These are phyloP conservation scores for Hanseniaspora pseudoguilliermondii DNA, from an alignment of 805 yeast genomes.

Conservation along the genomic window DNA sequence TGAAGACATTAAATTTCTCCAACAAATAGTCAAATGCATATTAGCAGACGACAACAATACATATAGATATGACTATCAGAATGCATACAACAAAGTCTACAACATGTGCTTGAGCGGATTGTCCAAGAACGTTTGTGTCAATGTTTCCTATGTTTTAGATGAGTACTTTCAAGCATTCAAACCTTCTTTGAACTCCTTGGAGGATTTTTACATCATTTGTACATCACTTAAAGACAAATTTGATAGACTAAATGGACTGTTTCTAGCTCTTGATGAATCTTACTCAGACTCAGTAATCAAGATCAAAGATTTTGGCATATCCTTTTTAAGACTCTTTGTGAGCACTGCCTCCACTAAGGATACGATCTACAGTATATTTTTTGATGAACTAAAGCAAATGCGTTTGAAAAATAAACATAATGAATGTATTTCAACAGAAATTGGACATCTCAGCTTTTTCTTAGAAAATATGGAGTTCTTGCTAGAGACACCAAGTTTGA, in stretches of 20 bases:
- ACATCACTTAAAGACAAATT: background rate
- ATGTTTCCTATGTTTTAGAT: background rate
- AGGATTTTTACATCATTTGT: background rate
- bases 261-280: background rate
- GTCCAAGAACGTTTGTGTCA: background rate
- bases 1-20: background rate
- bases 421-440: no score
- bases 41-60: background rate
- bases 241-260: background rate
- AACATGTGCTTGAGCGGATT: background rate
- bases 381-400: background rate
- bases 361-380: background rate
- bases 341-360: background rate
- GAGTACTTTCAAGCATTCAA: background rate
- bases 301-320: background rate
- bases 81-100: constrained; percentile 5
- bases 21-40: background rate
- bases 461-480: background rate
- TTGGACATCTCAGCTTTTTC: no score
- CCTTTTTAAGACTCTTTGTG: background rate
- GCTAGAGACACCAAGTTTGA: background rate
- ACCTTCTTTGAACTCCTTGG: background rate
- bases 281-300: background rate
- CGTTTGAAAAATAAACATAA: no score
- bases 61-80: background rate